Percentiles rank a stretch among this genome's conserved stretches.
Conservation (phyloP, 2,329 filamentous ascomycete genomes). For the Magnaporthales sp. region DNA sequence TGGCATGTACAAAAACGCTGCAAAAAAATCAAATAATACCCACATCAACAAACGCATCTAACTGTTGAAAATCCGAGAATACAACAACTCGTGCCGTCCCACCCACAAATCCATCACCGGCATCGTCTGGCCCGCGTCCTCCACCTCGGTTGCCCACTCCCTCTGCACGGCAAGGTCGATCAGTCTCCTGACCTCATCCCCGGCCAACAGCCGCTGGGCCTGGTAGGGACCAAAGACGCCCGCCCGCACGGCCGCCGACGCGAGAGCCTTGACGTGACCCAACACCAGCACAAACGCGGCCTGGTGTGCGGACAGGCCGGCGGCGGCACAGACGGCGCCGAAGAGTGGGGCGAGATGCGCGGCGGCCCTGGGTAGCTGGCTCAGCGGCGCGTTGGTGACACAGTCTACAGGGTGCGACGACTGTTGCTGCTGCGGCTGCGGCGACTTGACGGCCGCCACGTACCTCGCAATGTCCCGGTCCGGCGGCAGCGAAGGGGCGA, state of each 20-base stretch:
- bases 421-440: slow-evolving; percentile 11
- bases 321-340: slow-evolving; percentile 55
- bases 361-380: slow-evolving; percentile 31
- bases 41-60: slow-evolving; percentile 25
- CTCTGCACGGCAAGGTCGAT: slow-evolving; percentile 50
- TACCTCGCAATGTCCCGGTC: background rate
- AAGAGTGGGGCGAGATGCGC: slow-evolving; percentile 66
- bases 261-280: slow-evolving; percentile 65
- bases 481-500: slow-evolving; percentile 28
- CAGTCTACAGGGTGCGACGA: slow-evolving; percentile 1
- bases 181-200: slow-evolving; percentile 44
- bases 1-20: background rate
- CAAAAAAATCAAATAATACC: background rate
- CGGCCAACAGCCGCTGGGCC: slow-evolving; percentile 64
- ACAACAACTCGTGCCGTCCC: slow-evolving; percentile 72
- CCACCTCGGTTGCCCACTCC: slow-evolving; percentile 49
- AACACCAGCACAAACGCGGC: slow-evolving; percentile 69
- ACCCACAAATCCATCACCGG: slow-evolving; percentile 78
- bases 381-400: slow-evolving; percentile 2
- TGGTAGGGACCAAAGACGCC: slow-evolving; percentile 76
- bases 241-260: slow-evolving; percentile 69
- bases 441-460: slow-evolving; percentile 22
- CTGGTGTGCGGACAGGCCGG: slow-evolving; percentile 51
- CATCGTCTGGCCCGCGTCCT: slow-evolving; percentile 65
- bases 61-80: slow-evolving; percentile 82